Conservation (phyloP, 305 asterid genomes). For the Fraxinus floribunda region DNA sequence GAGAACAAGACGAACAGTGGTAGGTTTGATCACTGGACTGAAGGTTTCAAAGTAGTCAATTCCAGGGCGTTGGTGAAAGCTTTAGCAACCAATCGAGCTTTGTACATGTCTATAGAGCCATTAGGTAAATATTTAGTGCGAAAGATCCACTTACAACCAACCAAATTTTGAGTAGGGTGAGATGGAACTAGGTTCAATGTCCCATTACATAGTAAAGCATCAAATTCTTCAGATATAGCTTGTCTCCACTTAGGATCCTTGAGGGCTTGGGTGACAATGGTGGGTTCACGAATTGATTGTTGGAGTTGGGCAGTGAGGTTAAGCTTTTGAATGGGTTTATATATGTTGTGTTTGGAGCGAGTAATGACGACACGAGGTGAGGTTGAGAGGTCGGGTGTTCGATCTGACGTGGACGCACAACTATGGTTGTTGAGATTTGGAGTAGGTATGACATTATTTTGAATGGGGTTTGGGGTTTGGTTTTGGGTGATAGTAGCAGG, state of each 20-base stretch:
- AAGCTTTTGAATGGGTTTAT: not conserved
- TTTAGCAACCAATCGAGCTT: too few species aligned
- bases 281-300: too few species aligned
- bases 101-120: too few species aligned
- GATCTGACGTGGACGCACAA: too few species aligned
- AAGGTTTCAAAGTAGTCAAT: too few species aligned
- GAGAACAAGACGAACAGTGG: too few species aligned
- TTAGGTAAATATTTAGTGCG: not conserved
- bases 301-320: not conserved
- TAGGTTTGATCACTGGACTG: too few species aligned
- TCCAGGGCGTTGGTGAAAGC: too few species aligned
- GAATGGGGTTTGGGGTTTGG: not conserved
- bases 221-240: not conserved
- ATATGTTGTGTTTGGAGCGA: not conserved
- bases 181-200: not conserved
- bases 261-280: too few species aligned
- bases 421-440: too few species aligned
- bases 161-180: not conserved
- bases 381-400: not conserved
- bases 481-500: not conserved
- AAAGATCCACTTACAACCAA: not conserved
- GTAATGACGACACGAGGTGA: not conserved
- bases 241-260: not conserved
- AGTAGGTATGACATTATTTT: too few species aligned
- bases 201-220: not conserved